Evolutionary conservation across 2,329 filamentous ascomycete species (phyloP), one percentile per base, ranked within the genome.

Genomic region (Alternaria longipes): DNA sequence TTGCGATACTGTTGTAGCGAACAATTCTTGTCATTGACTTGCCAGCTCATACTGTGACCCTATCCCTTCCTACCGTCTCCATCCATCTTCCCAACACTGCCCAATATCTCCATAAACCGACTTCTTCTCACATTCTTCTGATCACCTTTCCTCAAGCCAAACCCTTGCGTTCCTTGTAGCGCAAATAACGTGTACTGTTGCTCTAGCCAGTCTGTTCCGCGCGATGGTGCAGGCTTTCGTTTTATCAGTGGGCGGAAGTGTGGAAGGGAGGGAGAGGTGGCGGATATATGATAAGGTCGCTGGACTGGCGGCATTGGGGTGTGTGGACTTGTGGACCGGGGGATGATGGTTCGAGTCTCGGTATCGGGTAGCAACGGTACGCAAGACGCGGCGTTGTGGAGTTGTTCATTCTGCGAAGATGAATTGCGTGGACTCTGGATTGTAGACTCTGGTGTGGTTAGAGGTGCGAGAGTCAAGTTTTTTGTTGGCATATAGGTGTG

Each of bases 141-240:
- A 6, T 32, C 45, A 5, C 18, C 11, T 11, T n/a, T 41, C 0
- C 36, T 32, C n/a, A 57, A 5, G 1, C 53, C 45, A 46, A 51
- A 52, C 0, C 56, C 53, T 3, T 59, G 47, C 5, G 49, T 57
- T 2, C 61, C 54, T 40, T 45, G 44, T 20, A 63, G 7, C 2
- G 34, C 30, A 34, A 64, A 49, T 0, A 67, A 8, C 0, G 32
- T 20, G 11, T 65, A 54, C 53, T 55, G 59, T 22, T 67, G 65
- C 14, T 56, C 41, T 0, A 65, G 16, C 63, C 63, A 67, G 7
- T 65, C 63, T 5, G 34, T 11, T 2, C 63, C 65, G 3, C 65
- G 56, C 1, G 54, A 40, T 4, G 65, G 60, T 1, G 38, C 65
- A 1, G 58, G 57, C 11, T 67, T 67, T 3, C 65, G 63, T n/a